Evolutionary conservation across 2,329 filamentous ascomycete species (phyloP), one percentile per base, ranked within the genome.

Genomic region (Periconia digitata): DNA sequence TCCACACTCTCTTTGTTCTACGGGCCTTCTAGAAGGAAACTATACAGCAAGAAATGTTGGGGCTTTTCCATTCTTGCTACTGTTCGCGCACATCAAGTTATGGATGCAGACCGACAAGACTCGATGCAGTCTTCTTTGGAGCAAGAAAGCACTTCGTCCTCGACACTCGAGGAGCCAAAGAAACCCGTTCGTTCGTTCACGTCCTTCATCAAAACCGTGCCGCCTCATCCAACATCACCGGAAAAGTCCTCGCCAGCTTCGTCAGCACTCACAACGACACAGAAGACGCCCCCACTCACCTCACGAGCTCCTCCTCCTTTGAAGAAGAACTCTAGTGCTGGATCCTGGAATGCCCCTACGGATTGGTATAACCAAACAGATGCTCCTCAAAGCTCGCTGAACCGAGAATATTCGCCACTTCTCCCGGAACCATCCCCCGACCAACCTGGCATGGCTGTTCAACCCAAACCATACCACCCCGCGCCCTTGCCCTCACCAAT

Each of bases 161-260:
- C 61, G 15, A 59, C 61, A 17, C 58, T 69, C 21, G 53, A 61
- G 44, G 66, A 60, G n/a, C 68, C 70, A 65, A 65, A 69, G 51
- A 57, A 47, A 18, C 64, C 65, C 21, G 54, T 70, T 22, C 61
- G 54, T 17, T 67, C 64, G 3, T 68, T 68, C 54, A 63, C 60
- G 32, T 67, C 65, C 17, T 66, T 65, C 42, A 59, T 65, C 32
- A 56, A 51, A 38, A 53, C 56, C 3, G 49, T 53, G 16, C 62
- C 64, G 15, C 54, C 60, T 23, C 51, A 53, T 43, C 51, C 58
- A 18, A 44, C 21, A 22, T 24, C 47, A 6, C 20, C 54, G 21
- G 40, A 49, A 32, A 67, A 67, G 43, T 56, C 63, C 46, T 54
- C 66, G 43, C 60, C 64, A 46, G 56, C 60, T 15, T 50, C 53